A percentile compares a stretch with the other conserved stretches of the same genome.
phyloP scores from a whole-genome alignment of 2,329 filamentous ascomycete genomes.

The Aspergillus novoparasiticus region DNA sequence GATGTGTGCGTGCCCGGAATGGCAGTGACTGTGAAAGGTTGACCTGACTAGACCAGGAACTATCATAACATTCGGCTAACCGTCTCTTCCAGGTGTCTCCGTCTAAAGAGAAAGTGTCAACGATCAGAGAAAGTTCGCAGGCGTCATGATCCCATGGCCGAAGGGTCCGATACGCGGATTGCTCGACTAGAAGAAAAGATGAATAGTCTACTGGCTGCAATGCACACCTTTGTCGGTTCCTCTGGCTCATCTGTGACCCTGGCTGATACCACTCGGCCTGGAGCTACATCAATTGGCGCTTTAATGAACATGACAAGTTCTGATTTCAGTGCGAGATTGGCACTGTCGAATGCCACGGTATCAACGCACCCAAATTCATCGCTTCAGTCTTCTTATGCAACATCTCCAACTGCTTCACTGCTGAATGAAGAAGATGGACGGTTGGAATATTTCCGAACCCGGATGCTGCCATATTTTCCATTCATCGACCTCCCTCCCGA shows the following conservation, averaged over 20 bases:
- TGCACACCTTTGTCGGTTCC: conserved; percentile 29
- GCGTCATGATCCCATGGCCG: conserved; percentile 27
- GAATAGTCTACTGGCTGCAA: conserved; percentile 33
- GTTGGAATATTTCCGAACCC: conserved; percentile 32
- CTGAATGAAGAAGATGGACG: conserved; percentile 22
- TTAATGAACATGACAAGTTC: conserved; percentile 1
- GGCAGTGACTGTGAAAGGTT: conserved; percentile 31
- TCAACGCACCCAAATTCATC: conserved; percentile 8
- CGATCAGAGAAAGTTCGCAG: conserved; percentile 38
- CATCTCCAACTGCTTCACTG: conserved; percentile 4
- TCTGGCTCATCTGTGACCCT: background rate
- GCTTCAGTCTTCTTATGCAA: background rate
- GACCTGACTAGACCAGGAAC: background rate
- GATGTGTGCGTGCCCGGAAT: conserved; percentile 26
- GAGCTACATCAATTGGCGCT: conserved; percentile 1
- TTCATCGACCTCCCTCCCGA: conserved; percentile 35
- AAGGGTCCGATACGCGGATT: conserved; percentile 36
- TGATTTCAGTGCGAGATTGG: conserved; percentile 1
- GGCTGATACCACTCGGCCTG: too few relatives aligned
- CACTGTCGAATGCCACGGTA: conserved; percentile 2
- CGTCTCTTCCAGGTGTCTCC: conserved; percentile 32
- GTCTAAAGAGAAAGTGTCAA: conserved; percentile 39
- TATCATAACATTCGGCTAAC: conserved; percentile 8
- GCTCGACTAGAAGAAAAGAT: conserved; percentile 40
- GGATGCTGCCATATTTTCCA: conserved; percentile 40